Conservation (phyloP, 2,329 filamentous ascomycete species). For the Mycogone perniciosa region DNA sequence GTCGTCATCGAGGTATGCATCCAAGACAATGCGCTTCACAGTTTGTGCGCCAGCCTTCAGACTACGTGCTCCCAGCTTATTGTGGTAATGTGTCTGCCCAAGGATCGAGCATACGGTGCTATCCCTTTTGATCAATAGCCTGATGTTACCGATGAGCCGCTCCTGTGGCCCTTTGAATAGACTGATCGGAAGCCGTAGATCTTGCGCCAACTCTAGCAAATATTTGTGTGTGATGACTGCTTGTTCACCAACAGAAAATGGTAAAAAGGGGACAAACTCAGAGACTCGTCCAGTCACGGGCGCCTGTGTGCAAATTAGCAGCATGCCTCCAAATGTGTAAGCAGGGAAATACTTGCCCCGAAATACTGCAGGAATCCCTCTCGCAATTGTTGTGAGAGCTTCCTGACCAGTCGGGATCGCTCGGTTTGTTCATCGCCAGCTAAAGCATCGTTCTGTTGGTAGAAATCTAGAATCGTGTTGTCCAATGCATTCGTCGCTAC, state of each 20-base stretch:
- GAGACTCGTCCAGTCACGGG: conserved; percentile 10
- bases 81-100: conserved; percentile 5
- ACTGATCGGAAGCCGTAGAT: conserved; percentile 1
- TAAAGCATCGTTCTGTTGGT: conserved; percentile 13
- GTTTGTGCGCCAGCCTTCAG: conserved; percentile 2
- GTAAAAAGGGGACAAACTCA: conserved; percentile 7
- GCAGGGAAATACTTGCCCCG: background rate
- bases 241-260: conserved; percentile 8
- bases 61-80: conserved; percentile 6
- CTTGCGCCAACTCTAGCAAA: conserved; percentile 2
- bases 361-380: conserved; percentile 4
- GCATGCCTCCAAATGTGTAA: background rate
- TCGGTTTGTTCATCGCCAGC: background rate
- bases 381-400: conserved; percentile 1
- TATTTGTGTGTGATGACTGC: conserved; percentile 11
- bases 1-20: conserved; percentile 7
- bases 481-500: conserved; percentile 40
- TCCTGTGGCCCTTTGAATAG: background rate
- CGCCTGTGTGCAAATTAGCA: conserved; percentile 1
- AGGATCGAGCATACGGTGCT: background rate
- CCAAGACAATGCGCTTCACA: conserved; percentile 8
- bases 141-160: conserved; percentile 6
- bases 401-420: background rate
- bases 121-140: conserved; percentile 1
- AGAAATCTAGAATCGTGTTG: conserved; percentile 33